Percentiles rank a stretch among this genome's conserved stretches.
phyloP scores from a whole-genome alignment of 1,284 basidiomycete species.

The Ganoderma lucidum region DNA sequence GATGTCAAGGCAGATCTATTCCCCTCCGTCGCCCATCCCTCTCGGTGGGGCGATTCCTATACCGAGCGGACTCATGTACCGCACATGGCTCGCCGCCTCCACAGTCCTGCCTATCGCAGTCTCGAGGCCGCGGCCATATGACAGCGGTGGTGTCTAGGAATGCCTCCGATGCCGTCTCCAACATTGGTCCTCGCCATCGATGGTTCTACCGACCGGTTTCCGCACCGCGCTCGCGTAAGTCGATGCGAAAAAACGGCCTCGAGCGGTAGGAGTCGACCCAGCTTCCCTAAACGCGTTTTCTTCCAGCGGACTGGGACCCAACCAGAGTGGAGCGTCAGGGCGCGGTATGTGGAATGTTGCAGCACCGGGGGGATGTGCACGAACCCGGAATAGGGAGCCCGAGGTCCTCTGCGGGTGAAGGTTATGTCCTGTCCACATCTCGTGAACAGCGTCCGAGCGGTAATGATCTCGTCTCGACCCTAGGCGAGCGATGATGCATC shows the following conservation, averaged over 20 bases:
- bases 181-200: conserved; percentile 16
- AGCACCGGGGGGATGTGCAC: conserved; percentile 1
- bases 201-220: conserved; percentile 10
- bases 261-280: conserved; percentile 2
- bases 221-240: conserved; percentile 17
- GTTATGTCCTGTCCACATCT: conserved; percentile 20
- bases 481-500: conserved; percentile 10
- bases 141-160: conserved; percentile 7
- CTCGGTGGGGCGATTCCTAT: conserved; percentile 8
- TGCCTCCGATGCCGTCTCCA: conserved; percentile 11
- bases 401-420: conserved; percentile 15
- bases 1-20: conserved; percentile 11
- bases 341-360: background rate
- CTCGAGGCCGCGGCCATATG: conserved; percentile 9
- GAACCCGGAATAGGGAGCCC: background rate
- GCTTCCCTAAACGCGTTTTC: conserved; percentile 5
- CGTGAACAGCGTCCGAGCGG: conserved; percentile 23
- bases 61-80: conserved; percentile 9
- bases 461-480: conserved; percentile 16
- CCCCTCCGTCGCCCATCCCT: background rate
- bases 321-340: conserved; percentile 6
- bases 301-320: background rate
- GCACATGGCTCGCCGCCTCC: conserved; percentile 15
- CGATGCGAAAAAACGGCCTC: background rate
- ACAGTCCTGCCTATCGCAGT: conserved; percentile 7